Percentiles rank a stretch among this genome's conserved stretches.
Conservation (phyloP, 129 eudicot genomes). For the Silybum marianum region DNA sequence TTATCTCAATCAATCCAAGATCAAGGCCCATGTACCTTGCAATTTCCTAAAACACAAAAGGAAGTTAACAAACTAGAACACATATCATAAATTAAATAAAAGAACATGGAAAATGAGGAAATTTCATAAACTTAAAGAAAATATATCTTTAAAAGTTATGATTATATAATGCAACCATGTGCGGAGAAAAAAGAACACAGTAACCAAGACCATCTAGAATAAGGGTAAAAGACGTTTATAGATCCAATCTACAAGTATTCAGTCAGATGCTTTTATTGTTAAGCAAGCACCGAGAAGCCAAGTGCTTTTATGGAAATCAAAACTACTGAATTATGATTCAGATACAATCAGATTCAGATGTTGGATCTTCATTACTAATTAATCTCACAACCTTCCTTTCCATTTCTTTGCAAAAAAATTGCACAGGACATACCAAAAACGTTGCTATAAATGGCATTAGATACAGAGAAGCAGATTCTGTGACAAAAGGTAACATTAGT, state of each 20-base stretch:
- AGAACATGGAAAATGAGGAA: background rate
- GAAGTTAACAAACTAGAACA: background rate
- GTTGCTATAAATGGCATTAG: background rate
- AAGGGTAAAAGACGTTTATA: background rate
- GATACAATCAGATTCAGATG: background rate
- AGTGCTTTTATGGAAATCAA: background rate
- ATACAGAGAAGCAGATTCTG: background rate
- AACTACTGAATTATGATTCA: background rate
- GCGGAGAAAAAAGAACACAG: background rate
- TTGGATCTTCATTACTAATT: background rate
- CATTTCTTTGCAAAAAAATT: background rate
- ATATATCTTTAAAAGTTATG: background rate
- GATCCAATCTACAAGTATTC: background rate
- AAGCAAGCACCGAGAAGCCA: background rate
- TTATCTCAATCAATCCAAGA: constrained; percentile 62
- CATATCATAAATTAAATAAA: background rate
- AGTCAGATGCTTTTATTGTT: background rate
- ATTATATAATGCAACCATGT: background rate
- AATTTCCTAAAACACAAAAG: constrained; percentile 52
- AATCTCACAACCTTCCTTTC: background rate
- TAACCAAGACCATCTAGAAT: background rate
- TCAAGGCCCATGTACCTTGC: constrained; percentile 82
- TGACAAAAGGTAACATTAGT: background rate
- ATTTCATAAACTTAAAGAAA: background rate
- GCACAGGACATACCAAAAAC: background rate